phyloP scores from a whole-genome alignment of 1,284 basidiomycete species.

The Malassezia obtusa region DNA sequence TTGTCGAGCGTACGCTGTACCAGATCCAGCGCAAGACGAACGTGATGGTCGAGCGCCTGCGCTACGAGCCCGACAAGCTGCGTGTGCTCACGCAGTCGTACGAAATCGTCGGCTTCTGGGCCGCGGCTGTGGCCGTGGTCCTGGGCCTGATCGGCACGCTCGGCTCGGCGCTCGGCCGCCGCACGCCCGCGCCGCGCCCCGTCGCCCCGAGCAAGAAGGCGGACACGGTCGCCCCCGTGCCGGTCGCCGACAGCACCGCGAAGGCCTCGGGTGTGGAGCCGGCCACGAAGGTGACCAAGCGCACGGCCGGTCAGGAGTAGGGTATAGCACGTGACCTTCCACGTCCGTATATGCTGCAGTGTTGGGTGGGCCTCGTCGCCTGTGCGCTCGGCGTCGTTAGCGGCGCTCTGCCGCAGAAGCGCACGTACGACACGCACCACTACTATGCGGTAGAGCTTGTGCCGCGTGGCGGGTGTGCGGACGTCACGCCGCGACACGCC shows the following conservation, averaged over 20 bases:
- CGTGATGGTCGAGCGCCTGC: constrained; percentile 23
- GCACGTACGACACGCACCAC: constrained; percentile 64
- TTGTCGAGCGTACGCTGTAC: constrained; percentile 13
- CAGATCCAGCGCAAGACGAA: constrained; percentile 24
- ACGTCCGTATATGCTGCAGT: background rate
- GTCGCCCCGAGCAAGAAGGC: constrained; percentile 12
- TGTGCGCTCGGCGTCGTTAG: background rate
- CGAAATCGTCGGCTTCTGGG: constrained; percentile 33
- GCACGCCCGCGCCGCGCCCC: background rate
- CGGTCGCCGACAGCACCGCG: background rate
- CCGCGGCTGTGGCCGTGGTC: constrained; percentile 29
- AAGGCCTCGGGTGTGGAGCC: constrained; percentile 13
- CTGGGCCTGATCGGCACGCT: constrained; percentile 32
- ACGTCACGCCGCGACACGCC: constrained; percentile 48
- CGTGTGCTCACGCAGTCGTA: constrained; percentile 37
- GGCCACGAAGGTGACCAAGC: constrained; percentile 11
- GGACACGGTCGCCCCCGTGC: background rate
- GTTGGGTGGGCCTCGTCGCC: background rate
- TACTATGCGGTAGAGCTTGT: constrained; percentile 80
- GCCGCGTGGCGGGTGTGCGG: constrained; percentile 46
- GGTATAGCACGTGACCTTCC: background rate
- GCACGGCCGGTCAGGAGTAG: background rate
- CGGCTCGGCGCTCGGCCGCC: constrained; percentile 26
- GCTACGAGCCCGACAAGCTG: constrained; percentile 21
- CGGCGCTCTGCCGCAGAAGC: constrained; percentile 17